These are phyloP conservation scores for Logfia minima DNA, from an alignment of 129 eudicot genomes.

Conservation along the genomic window DNA sequence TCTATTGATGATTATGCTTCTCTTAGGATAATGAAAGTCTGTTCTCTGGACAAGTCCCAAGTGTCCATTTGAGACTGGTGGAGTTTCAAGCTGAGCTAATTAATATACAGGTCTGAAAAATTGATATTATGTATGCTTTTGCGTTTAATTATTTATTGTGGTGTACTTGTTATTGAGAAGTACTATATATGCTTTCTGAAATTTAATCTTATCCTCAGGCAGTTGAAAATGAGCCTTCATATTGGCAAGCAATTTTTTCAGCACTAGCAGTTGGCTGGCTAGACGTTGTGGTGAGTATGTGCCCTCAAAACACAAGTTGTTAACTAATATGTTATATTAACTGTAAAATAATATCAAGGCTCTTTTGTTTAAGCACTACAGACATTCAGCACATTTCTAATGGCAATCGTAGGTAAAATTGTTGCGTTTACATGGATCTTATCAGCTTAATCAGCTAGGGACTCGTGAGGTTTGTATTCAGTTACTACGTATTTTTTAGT, in stretches of 20 bases:
- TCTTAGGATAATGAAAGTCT: slow-evolving; percentile 77
- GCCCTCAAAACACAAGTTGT: background rate
- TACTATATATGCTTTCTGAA: background rate
- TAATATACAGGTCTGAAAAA: slow-evolving; percentile 54
- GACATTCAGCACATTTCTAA: background rate
- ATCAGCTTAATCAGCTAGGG: slow-evolving; percentile 82
- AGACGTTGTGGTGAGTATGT: slow-evolving; percentile 67
- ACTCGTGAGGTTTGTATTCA: slow-evolving; percentile 66
- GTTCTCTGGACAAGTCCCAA: slow-evolving; percentile 54
- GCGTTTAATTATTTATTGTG: slow-evolving; percentile 15
- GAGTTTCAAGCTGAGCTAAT: slow-evolving; percentile 69
- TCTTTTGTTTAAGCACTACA: background rate
- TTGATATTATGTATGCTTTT: slow-evolving; percentile 9
- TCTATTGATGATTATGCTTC: slow-evolving; percentile 24
- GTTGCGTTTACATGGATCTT: slow-evolving; percentile 95
- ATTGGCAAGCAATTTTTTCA: slow-evolving; percentile 89
- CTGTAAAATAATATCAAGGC: background rate
- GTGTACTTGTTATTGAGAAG: background rate
- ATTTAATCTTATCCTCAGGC: slow-evolving; percentile 39
- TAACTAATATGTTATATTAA: background rate
- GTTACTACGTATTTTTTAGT: background rate
- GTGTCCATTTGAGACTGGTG: slow-evolving; percentile 68
- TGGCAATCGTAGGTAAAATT: slow-evolving; percentile 66
- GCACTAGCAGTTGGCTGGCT: slow-evolving; percentile 98
- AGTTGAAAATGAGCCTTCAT: slow-evolving; percentile 74